Percentiles rank a stretch among this genome's conserved stretches.
phyloP scores from a whole-genome alignment of 352 stramenopile genomes.

The Phytophthora aleatoria region DNA sequence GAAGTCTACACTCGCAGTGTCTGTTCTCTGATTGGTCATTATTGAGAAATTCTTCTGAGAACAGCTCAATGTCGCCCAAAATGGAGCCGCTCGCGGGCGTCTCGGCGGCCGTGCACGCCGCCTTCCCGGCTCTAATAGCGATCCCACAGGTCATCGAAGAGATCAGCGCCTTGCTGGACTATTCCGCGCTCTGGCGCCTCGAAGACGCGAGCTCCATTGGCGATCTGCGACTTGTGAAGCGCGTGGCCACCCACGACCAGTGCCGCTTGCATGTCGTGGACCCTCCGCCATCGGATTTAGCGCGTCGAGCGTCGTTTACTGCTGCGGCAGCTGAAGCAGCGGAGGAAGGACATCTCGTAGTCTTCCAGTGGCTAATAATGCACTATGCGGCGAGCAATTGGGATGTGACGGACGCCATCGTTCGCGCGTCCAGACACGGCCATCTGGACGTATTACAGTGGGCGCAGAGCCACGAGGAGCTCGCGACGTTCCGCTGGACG shows the following conservation, averaged over 20 bases:
- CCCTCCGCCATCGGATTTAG: slow-evolving; percentile 21
- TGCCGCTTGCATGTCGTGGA: slow-evolving; percentile 14
- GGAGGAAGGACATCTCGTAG: slow-evolving; percentile 20
- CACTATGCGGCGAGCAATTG: slow-evolving; percentile 20
- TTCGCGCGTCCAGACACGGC: slow-evolving; percentile 32
- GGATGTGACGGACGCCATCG: slow-evolving; percentile 35
- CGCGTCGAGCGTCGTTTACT: slow-evolving; percentile 23
- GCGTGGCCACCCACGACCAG: slow-evolving; percentile 29
- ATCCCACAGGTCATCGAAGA: slow-evolving; percentile 33
- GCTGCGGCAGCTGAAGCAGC: slow-evolving; percentile 21
- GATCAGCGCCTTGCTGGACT: slow-evolving; percentile 33
- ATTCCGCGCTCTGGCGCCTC: slow-evolving; percentile 32
- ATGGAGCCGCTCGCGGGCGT: slow-evolving; percentile 23
- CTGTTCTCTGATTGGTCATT: slow-evolving; percentile 11
- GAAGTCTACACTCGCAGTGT: slow-evolving; percentile 8
- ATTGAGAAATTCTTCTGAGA: slow-evolving; percentile 4
- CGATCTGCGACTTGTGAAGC: slow-evolving; percentile 33
- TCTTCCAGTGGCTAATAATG: slow-evolving; percentile 38
- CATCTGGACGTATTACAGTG: slow-evolving; percentile 33
- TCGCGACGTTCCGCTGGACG: slow-evolving; percentile 28
- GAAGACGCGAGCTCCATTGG: slow-evolving; percentile 33
- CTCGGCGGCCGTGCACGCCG: slow-evolving; percentile 28
- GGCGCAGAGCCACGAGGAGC: slow-evolving; percentile 18
- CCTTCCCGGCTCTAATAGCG: slow-evolving; percentile 29
- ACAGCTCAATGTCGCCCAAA: slow-evolving; percentile 5